These are phyloP conservation scores for Exserohilum rostratum DNA, from an alignment of 2,329 filamentous ascomycete species.

Conservation along the genomic window DNA sequence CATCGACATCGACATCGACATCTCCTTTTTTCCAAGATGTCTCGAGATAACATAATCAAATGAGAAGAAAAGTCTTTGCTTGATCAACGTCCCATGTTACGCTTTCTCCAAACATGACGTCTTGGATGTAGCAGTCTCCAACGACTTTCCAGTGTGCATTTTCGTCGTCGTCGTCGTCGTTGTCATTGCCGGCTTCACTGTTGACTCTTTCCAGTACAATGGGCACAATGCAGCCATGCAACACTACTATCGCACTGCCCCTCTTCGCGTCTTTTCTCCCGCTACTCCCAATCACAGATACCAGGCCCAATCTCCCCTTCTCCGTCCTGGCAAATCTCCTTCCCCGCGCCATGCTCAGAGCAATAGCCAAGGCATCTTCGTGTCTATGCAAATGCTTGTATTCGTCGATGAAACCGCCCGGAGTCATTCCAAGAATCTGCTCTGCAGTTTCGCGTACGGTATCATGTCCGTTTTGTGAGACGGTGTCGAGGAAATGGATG, in stretches of 20 bases:
- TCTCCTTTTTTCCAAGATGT: too few relatives aligned
- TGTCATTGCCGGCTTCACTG: too few relatives aligned
- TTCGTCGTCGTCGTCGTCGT: constrained; percentile 8
- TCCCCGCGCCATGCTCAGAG: constrained; percentile 16
- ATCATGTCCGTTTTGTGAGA: too few relatives aligned
- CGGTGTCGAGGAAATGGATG: not conserved
- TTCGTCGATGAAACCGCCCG: too few relatives aligned
- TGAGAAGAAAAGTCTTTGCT: not conserved
- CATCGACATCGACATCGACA: too few relatives aligned
- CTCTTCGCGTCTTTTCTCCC: not conserved
- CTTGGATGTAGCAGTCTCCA: constrained; percentile 24
- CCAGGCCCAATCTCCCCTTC: constrained; percentile 17
- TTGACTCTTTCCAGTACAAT: constrained; percentile 19
- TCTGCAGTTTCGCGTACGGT: too few relatives aligned
- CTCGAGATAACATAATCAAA: too few relatives aligned
- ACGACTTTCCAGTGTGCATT: constrained; percentile 17
- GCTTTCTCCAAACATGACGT: constrained; percentile 22
- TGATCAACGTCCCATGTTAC: constrained; percentile 4
- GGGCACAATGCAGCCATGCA: constrained; percentile 26
- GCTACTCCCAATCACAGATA: constrained; percentile 18
- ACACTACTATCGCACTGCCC: constrained; percentile 10
- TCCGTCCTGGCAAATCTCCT: constrained; percentile 18
- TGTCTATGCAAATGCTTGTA: not conserved
- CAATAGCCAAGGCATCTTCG: not conserved
- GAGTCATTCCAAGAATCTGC: too few relatives aligned